phyloP scores from a whole-genome alignment of 768 basidiomycete species.

The Mycena rosella region DNA sequence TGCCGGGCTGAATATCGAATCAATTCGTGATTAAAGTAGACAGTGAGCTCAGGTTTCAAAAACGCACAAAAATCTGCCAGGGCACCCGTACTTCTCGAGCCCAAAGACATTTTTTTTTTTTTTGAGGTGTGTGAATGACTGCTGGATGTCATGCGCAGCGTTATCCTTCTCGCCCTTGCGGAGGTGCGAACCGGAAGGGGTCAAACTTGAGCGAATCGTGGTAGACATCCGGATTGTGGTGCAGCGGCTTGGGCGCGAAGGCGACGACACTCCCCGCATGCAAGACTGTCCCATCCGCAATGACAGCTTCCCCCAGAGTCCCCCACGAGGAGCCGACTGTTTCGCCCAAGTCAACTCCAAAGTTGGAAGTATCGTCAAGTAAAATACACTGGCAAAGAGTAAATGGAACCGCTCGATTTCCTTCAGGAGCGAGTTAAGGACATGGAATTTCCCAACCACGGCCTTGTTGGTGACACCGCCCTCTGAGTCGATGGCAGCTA shows the following conservation, averaged over 20 bases:
- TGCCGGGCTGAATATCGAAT: too few relatives aligned
- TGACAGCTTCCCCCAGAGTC: slow-evolving; percentile 19
- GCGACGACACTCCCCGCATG: slow-evolving; percentile 28
- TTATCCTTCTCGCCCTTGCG: slow-evolving; percentile 1
- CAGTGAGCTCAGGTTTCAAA: neutral
- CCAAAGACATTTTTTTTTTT: slow-evolving; percentile 32
- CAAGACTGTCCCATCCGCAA: slow-evolving; percentile 29
- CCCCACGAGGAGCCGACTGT: slow-evolving; percentile 31
- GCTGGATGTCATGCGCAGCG: neutral
- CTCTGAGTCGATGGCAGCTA: slow-evolving; percentile 16
- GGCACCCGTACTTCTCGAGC: slow-evolving; percentile 25
- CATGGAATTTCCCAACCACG: slow-evolving; percentile 22
- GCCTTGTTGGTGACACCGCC: slow-evolving; percentile 33
- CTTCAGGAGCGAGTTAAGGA: neutral
- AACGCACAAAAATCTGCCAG: slow-evolving; percentile 24
- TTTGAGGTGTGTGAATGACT: slow-evolving; percentile 21
- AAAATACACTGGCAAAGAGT: slow-evolving; percentile 22
- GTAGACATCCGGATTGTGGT: slow-evolving; percentile 18
- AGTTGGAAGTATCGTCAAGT: neutral
- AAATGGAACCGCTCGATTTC: slow-evolving; percentile 30
- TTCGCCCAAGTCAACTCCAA: neutral
- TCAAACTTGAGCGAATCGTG: slow-evolving; percentile 14
- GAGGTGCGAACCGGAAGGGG: slow-evolving; percentile 20
- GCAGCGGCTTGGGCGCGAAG: slow-evolving; percentile 23
- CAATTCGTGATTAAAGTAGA: neutral